Evolutionary conservation across 2,329 filamentous ascomycete genomes (phyloP), one percentile per base, ranked within the genome.

Genomic region (Exophiala bonariae): DNA sequence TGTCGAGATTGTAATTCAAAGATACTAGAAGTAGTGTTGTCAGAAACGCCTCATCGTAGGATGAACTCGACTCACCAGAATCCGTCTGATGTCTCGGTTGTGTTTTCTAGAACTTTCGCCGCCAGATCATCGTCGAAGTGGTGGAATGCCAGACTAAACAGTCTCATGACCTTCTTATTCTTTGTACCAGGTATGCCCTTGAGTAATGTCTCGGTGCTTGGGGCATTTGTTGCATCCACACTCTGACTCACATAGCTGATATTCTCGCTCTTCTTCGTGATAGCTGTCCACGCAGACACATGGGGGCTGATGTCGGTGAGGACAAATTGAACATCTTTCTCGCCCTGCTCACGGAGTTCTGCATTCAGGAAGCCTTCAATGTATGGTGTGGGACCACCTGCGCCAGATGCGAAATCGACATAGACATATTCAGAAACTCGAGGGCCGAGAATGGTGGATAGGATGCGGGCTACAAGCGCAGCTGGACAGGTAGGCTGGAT

Each of bases 131-230:
- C 83, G 52, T 82, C 77, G 57, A 90, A 90, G 67, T 90, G 86
- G 65, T 90, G 87, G 60, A 91, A 91, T 1, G 85, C 80, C 2
- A 89, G 72, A 62, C 85, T 87, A 65, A 87, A 90, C 40, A 89
- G 68, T 3, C 86, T 74, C 61, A 89, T 85, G 17, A 87, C 70
- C 35, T 71, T 77, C 60, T 74, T 77, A 39, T 70, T 71, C 3
- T 68, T 70, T 9, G 66, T 61, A 3, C 38, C 54, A 19, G 44
- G 36, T 14, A 56, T 49, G 33, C 47, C 44, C 30, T 49, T 44
- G 9, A 58, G 47, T 54, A 59, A 26, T 38, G 61, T 47, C 23
- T 83, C 64, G 32, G 74, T 66, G 23, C 66, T 59, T n/a, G 83
- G 80, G 2, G 79, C 81, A 41, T 74, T 68, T 9, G 79, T 74